phyloP scores from a whole-genome alignment of 371 early-diverging fungal genomes.

The Dinochytrium kinnereticum region DNA sequence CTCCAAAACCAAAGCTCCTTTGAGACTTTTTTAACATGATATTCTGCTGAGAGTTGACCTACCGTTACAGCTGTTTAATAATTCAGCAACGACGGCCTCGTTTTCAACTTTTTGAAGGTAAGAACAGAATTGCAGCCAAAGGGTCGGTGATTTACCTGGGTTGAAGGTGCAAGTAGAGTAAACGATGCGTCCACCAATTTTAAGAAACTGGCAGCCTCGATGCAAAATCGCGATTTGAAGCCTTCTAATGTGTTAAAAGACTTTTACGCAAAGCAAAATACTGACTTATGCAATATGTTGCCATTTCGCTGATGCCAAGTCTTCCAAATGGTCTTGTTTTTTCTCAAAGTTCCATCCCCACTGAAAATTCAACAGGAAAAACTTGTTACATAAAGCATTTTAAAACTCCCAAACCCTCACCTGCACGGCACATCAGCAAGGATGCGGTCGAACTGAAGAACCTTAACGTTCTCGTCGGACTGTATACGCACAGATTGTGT shows the following conservation, averaged over 20 bases:
- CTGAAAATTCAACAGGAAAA: too few relatives aligned
- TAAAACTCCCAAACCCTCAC: conserved; percentile 15
- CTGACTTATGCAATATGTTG: conserved; percentile 78
- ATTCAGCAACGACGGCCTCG: conserved; percentile 93
- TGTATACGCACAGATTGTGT: too few relatives aligned
- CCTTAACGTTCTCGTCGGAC: conserved; percentile 17
- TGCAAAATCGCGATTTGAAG: conserved; percentile 88
- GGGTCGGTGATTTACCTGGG: conserved; percentile 56
- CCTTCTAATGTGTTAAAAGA: conserved; percentile 31
- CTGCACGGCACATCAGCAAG: conserved; percentile 97
- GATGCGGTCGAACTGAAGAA: conserved; percentile 90
- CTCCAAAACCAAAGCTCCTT: conserved; percentile 75
- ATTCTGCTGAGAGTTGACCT: background rate
- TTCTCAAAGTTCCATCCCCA: conserved; percentile 99
- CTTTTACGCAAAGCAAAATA: conserved; percentile 16
- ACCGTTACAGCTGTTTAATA: conserved; percentile 65
- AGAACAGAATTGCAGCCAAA: background rate
- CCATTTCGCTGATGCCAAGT: conserved; percentile 83
- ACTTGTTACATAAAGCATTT: background rate
- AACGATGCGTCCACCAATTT: conserved; percentile 94
- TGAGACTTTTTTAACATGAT: conserved; percentile 8
- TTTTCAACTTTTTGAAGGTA: conserved; percentile 70
- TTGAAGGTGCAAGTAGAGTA: conserved; percentile 99
- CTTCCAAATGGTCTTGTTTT: conserved; percentile 91
- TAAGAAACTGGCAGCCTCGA: conserved; percentile 87